These are phyloP conservation scores for Acacia confusa DNA, from an alignment of 306 rosid genomes.

Conservation along the genomic window DNA sequence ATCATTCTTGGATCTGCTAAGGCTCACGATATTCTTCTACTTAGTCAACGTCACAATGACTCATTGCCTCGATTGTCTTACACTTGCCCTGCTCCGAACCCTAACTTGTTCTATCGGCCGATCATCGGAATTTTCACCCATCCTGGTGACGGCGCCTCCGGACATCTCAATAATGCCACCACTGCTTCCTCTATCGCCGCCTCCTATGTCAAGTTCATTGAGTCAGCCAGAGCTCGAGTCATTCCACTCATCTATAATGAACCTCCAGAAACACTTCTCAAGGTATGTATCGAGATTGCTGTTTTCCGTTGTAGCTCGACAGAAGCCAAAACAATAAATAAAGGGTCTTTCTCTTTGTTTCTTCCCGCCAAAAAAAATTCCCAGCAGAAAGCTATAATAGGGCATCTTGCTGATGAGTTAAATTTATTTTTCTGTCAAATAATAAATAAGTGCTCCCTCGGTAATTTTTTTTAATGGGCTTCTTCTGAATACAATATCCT, in stretches of 20 bases:
- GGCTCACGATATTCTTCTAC: conserved; percentile 39
- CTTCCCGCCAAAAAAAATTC: background rate
- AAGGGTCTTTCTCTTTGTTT: background rate
- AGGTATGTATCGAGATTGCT: conserved; percentile 33
- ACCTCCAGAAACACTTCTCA: conserved; percentile 41
- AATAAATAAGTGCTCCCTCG: no score
- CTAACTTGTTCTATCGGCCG: conserved; percentile 49
- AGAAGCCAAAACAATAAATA: background rate
- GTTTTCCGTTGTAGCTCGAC: background rate
- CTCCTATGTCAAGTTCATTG: conserved; percentile 67
- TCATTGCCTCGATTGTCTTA: background rate
- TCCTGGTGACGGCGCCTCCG: conserved; percentile 78
- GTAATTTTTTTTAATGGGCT: no score
- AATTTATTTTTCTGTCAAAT: no score
- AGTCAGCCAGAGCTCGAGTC: conserved; percentile 71
- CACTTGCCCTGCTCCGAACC: conserved; percentile 40
- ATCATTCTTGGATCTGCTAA: conserved; percentile 8
- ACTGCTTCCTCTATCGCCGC: conserved; percentile 62
- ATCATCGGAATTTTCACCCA: conserved; percentile 70
- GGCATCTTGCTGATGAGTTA: background rate
- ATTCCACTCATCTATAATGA: conserved; percentile 68
- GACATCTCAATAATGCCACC: conserved; percentile 55
- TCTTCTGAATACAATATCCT: no score
- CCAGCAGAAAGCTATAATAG: background rate
- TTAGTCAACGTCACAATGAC: conserved; percentile 31